phyloP scores from a whole-genome alignment of 495 filamentous ascomycete species.

The Aspergillus asperescens region DNA sequence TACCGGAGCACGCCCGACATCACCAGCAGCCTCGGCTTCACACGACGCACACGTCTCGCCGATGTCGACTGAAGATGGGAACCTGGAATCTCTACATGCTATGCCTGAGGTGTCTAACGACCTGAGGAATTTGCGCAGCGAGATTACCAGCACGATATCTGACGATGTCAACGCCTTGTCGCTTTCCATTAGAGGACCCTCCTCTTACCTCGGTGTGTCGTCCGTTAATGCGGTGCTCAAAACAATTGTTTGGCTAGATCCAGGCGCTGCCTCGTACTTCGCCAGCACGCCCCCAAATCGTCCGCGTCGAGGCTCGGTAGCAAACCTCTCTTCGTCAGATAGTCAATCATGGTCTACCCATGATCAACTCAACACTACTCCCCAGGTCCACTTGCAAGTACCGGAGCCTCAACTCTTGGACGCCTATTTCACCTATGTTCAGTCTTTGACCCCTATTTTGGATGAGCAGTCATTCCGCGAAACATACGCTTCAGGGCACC shows the following conservation, averaged over 20 bases:
- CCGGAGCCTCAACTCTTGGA: constrained; percentile 59
- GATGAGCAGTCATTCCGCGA: constrained; percentile 71
- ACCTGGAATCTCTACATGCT: constrained; percentile 38
- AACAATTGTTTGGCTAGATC: constrained; percentile 73
- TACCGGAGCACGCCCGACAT: constrained; percentile 26
- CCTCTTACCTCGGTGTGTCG: constrained; percentile 76
- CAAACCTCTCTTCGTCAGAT: constrained; percentile 25
- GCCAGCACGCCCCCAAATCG: constrained; percentile 33
- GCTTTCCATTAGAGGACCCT: constrained; percentile 63
- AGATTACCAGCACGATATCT: constrained; percentile 60
- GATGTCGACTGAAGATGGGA: constrained; percentile 36
- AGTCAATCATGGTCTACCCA: constrained; percentile 21
- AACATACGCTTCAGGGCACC: constrained; percentile 60
- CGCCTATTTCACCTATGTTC: constrained; percentile 71
- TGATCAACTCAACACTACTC: constrained; percentile 27
- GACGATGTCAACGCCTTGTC: constrained; percentile 80
- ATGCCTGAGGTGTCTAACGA: constrained; percentile 37
- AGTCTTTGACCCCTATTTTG: constrained; percentile 70
- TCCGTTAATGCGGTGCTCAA: constrained; percentile 77
- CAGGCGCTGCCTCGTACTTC: constrained; percentile 55
- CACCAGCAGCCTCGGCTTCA: constrained; percentile 36
- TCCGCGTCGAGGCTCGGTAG: constrained; percentile 10
- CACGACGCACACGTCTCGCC: constrained; percentile 40
- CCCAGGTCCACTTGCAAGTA: constrained; percentile 23
- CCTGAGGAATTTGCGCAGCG: constrained; percentile 24